Evolutionary conservation across 2,329 filamentous ascomycete species (phyloP), one percentile per base, ranked within the genome.

Genomic region (Fusarium subglutinans): DNA sequence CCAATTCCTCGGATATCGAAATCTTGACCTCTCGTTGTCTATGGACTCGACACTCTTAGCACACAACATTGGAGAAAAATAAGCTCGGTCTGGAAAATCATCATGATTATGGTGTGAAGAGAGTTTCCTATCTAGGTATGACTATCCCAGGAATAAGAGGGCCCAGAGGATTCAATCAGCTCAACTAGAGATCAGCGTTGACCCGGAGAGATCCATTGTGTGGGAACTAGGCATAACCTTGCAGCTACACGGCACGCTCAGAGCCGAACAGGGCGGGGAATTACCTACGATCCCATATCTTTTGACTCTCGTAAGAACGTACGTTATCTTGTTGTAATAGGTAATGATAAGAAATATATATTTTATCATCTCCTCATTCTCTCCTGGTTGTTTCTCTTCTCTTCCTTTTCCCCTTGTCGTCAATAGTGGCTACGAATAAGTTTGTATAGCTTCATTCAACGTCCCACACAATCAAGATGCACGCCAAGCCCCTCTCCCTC

Each of bases 401-500:
- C 51, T 60, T 26, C 30, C 43, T 43, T 28, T 43, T 22, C 50
- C 20, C 8, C 38, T 38, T 10, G 15, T 50, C 44, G 18, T 43
- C 33, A 38, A 43, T 40, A 30, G 44, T 41, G 45, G 38, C 35
- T 33, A 51, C 40, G n/a, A 70, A 18, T 40, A 40, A 54, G 55
- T 26, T 57, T 53, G 64, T 48, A 68, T 66, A 71, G 60, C 50
- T 67, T 72, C 54, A 55, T 33, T 38, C 47, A 47, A 43, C 53
- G 33, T 56, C 30, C 37, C 67, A 24, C 40, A 43, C 58, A 50
- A n/a, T 55, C 26, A 59, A 65, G 57, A 86, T 86, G 85, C 82
- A 79, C 63, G 75, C 82, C 75, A 85, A 84, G 69, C 77, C 82
- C 30, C 69, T 86, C 64, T 76, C 86, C 66, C 74, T 78, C 50